Percentiles rank a stretch among this genome's conserved stretches.
Evolutionary conservation across 2,329 filamentous ascomycete genomes (phyloP).

Genomic region (Onygena corvina): DNA sequence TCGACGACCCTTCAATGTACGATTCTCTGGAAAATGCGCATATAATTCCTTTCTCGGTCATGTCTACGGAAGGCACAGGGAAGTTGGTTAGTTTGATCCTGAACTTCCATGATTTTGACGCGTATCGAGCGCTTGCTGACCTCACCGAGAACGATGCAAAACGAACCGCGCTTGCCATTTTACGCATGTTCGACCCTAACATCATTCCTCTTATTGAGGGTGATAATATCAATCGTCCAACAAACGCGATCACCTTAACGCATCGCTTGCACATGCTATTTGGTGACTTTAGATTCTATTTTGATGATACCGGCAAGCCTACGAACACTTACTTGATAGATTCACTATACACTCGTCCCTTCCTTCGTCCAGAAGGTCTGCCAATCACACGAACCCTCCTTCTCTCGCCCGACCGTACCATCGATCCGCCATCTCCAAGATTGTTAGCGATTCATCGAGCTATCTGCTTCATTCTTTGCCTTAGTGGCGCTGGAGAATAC

Average conservation of each 20-base stretch:
- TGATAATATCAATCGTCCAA: constrained; percentile 30
- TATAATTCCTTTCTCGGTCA: constrained; percentile 18
- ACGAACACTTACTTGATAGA: constrained; percentile 15
- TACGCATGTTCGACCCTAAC: constrained; percentile 35
- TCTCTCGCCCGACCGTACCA: constrained; percentile 20
- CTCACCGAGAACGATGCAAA: constrained; percentile 18
- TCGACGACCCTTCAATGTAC: constrained; percentile 8
- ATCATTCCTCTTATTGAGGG: constrained; percentile 30
- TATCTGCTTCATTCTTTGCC: constrained; percentile 16
- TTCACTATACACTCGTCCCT: background rate
- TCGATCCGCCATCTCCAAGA: constrained; percentile 20
- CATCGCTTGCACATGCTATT: constrained; percentile 17
- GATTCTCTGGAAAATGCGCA: constrained; percentile 16
- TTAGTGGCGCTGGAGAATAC: constrained; percentile 19
- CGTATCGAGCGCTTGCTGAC: constrained; percentile 5
- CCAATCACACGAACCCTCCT: constrained; percentile 14
- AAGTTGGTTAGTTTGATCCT: background rate
- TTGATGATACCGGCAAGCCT: constrained; percentile 5
- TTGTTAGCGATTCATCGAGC: constrained; percentile 17
- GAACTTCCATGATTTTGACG: background rate
- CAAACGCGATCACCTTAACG: constrained; percentile 32
- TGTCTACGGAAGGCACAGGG: constrained; percentile 8
- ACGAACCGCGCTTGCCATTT: constrained; percentile 27
- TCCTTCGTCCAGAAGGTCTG: background rate
- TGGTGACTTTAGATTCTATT: constrained; percentile 11